A percentile compares a stretch with the other conserved stretches of the same genome.
Conservation (phyloP, 441 rosid genomes). For the Mallotus japonicus region DNA sequence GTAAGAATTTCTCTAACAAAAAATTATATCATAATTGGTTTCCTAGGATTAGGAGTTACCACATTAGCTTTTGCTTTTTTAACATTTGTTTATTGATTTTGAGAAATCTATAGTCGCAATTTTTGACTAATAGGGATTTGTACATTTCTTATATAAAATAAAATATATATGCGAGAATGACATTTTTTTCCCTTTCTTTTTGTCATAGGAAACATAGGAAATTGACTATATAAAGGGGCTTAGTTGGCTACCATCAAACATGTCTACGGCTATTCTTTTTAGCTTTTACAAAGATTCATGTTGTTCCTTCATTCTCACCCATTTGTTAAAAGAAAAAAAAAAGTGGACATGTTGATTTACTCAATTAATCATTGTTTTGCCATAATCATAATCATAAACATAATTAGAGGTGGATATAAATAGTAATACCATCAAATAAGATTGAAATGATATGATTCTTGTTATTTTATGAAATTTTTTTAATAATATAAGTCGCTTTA, state of each 20-base stretch:
- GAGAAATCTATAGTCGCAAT: slow-evolving; percentile 18
- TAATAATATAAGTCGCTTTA: too few species aligned
- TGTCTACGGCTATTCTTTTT: not conserved
- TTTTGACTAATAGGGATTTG: slow-evolving; percentile 23
- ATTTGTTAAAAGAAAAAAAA: too few species aligned
- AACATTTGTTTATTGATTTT: not conserved
- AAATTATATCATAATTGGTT: not conserved
- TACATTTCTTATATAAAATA: slow-evolving; percentile 1
- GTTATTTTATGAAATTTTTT: too few species aligned
- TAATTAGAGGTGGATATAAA: too few species aligned
- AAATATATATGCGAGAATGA: slow-evolving; percentile 10
- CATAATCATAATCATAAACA: too few species aligned
- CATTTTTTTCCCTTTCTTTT: slow-evolving; percentile 10
- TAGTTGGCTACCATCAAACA: not conserved
- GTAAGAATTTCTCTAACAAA: not conserved
- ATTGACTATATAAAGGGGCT: not conserved
- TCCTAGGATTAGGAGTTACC: slow-evolving; percentile 19
- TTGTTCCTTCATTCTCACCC: not conserved
- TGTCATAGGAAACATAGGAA: not conserved
- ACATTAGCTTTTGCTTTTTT: not conserved
- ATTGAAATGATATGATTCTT: too few species aligned
- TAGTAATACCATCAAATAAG: too few species aligned
- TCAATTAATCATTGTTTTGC: too few species aligned
- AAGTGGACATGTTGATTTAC: too few species aligned
- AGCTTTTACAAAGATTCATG: not conserved